phyloP scores from a whole-genome alignment of 2,329 filamentous ascomycete species.

The Fusarium papillatum region DNA sequence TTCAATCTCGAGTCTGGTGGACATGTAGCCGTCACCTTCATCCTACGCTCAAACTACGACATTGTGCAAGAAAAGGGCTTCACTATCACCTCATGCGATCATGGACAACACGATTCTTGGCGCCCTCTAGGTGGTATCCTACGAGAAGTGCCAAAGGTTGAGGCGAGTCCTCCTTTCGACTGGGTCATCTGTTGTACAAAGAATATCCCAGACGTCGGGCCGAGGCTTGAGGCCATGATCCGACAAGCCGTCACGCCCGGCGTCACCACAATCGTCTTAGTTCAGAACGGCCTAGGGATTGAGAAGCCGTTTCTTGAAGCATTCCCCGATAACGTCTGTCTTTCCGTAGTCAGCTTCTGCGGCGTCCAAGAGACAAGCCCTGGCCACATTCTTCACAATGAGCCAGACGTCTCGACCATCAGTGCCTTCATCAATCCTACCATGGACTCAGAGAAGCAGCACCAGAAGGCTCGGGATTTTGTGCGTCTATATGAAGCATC shows the following conservation, averaged over 20 bases:
- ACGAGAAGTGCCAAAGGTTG: not conserved
- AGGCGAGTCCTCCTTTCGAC: not conserved
- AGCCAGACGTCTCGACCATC: not conserved
- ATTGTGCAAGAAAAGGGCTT: not conserved
- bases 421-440: not conserved
- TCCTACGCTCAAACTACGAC: not conserved
- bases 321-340: not conserved
- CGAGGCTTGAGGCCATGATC: not conserved
- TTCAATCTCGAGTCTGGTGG: not conserved
- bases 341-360: not conserved
- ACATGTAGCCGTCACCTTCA: not conserved
- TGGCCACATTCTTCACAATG: not conserved
- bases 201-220: not conserved
- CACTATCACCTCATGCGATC: not conserved
- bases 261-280: not conserved
- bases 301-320: not conserved
- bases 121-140: not conserved
- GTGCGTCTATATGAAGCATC: not conserved
- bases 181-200: not conserved
- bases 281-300: not conserved
- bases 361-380: not conserved
- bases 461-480: not conserved
- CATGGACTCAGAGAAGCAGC: not conserved
- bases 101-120: not conserved
- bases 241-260: not conserved